Conservation (phyloP, 805 yeast genomes). For the Saccharomycopsis fodiens region DNA sequence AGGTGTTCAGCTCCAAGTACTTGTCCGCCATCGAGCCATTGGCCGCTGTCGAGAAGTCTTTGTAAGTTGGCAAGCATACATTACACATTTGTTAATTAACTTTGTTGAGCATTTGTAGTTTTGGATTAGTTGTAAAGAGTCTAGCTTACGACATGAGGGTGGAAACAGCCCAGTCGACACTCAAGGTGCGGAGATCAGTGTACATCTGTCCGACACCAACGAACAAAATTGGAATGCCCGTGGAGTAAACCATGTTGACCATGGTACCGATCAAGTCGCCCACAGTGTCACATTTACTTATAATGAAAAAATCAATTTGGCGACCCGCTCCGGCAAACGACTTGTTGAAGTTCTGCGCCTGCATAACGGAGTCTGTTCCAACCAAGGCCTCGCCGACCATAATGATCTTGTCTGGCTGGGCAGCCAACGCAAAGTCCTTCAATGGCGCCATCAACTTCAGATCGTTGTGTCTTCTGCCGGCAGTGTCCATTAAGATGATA, state of each 20-base stretch:
- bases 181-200: slow-evolving; percentile 83
- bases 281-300: slow-evolving; percentile 94
- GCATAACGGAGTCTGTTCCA: slow-evolving; percentile 95
- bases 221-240: slow-evolving; percentile 89
- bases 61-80: slow-evolving; percentile 6
- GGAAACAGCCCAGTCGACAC: slow-evolving; percentile 89
- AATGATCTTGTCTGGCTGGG: slow-evolving; percentile 90
- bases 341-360: slow-evolving; percentile 85
- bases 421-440: slow-evolving; percentile 91
- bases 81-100: neutral
- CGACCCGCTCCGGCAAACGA: slow-evolving; percentile 78
- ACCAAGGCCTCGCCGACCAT: slow-evolving; percentile 99
- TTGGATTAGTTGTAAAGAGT: neutral
- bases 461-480: slow-evolving; percentile 95
- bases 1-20: slow-evolving; percentile 19
- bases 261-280: slow-evolving; percentile 94
- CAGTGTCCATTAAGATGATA: slow-evolving; percentile 90
- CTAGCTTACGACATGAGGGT: slow-evolving; percentile 45
- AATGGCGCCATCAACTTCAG: slow-evolving; percentile 91
- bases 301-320: slow-evolving; percentile 79
- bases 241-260: slow-evolving; percentile 96
- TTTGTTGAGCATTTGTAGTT: neutral
- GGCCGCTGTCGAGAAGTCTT: slow-evolving; percentile 20
- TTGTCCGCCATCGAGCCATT: slow-evolving; percentile 20
- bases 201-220: slow-evolving; percentile 97